A percentile compares a stretch with the other conserved stretches of the same genome.
Evolutionary conservation across 2,329 filamentous ascomycete species (phyloP).

Genomic region (Xylariaceae sp.): DNA sequence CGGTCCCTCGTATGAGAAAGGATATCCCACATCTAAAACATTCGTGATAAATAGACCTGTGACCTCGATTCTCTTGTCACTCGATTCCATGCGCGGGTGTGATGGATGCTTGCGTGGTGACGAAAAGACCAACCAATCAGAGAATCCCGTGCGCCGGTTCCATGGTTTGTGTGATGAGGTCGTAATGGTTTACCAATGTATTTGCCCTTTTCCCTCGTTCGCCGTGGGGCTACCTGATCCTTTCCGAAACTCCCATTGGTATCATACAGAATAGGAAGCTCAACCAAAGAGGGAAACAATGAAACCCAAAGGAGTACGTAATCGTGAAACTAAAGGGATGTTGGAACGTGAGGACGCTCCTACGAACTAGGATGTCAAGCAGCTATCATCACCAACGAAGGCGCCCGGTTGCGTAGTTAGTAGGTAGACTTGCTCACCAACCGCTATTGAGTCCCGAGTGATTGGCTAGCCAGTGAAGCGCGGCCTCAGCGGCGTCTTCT

Average conservation of each 20-base stretch:
- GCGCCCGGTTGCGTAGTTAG: constrained; percentile 10
- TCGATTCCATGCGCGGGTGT: constrained; percentile 3
- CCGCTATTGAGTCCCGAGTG: constrained; percentile 43
- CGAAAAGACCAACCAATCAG: constrained; percentile 13
- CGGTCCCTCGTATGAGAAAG: constrained; percentile 4
- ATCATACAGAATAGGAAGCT: constrained; percentile 36
- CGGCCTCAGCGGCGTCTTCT: constrained; percentile 89
- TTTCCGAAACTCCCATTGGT: constrained; percentile 41
- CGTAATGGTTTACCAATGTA: constrained; percentile 24
- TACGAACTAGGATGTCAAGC: not conserved
- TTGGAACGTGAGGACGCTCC: not conserved
- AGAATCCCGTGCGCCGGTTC: constrained; percentile 29
- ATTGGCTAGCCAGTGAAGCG: constrained; percentile 62
- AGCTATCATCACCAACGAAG: constrained; percentile 1
- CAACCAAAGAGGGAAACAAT: constrained; percentile 26
- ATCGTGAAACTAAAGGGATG: constrained; percentile 7
- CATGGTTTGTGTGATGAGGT: constrained; percentile 18
- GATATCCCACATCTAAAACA: too few relatives aligned
- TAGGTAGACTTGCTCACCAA: constrained; percentile 27
- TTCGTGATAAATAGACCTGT: too few relatives aligned
- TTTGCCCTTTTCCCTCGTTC: constrained; percentile 17
- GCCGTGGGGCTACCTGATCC: constrained; percentile 39
- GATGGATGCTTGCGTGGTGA: constrained; percentile 7
- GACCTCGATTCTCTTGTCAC: constrained; percentile 1
- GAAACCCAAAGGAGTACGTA: constrained; percentile 3